Percentiles rank a stretch among this genome's conserved stretches.
Evolutionary conservation across 371 early-diverging fungal species (phyloP).

Genomic region (Mucor indicus): DNA sequence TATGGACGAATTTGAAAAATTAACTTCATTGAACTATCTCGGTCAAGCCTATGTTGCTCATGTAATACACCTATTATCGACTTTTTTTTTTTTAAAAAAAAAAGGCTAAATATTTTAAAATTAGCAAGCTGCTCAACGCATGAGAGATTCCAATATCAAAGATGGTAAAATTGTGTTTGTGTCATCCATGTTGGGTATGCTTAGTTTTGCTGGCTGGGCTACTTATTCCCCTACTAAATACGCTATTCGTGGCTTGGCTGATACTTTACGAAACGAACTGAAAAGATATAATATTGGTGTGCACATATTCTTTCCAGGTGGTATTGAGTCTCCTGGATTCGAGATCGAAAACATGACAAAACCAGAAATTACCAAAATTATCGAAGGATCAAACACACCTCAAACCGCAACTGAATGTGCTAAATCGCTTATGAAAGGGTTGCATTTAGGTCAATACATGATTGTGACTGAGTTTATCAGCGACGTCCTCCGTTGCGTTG

Average conservation of each 20-base stretch:
- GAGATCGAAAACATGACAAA: conserved; percentile 80
- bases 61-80: conserved; percentile 30
- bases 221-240: conserved; percentile 85
- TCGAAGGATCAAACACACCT: conserved; percentile 72
- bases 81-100: not conserved
- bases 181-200: conserved; percentile 72
- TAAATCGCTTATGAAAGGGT: conserved; percentile 51
- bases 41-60: conserved; percentile 77
- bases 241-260: conserved; percentile 80
- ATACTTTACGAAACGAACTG: conserved; percentile 74
- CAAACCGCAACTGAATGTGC: conserved; percentile 64
- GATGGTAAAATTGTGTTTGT: conserved; percentile 76
- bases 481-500: conserved; percentile 45
- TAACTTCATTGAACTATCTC: conserved; percentile 78
- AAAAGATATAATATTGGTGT: conserved; percentile 64
- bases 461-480: conserved; percentile 53
- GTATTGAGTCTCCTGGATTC: conserved; percentile 81
- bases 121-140: conserved; percentile 65
- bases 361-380: conserved; percentile 74
- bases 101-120: not conserved
- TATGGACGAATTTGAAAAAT: conserved; percentile 57
- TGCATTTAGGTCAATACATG: conserved; percentile 44
- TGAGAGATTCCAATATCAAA: conserved; percentile 59
- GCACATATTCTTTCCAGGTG: conserved; percentile 81
- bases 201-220: conserved; percentile 80